Conservation (phyloP, 225 moss, liverwort and hornwort genomes). For the Ulota crispa region DNA sequence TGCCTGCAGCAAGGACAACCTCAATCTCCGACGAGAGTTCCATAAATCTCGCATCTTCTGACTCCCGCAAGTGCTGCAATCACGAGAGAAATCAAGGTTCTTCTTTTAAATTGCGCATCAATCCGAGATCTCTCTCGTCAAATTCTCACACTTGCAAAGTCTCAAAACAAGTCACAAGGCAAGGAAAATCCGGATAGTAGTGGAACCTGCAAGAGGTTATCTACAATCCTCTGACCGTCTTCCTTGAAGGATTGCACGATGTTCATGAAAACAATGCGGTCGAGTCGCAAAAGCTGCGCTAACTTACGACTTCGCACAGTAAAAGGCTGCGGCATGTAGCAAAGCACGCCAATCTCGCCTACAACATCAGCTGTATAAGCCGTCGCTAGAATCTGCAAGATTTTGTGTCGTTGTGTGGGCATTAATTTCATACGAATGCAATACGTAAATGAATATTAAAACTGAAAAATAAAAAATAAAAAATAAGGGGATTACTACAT, state of each 20-base stretch:
- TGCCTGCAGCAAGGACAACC: constrained; percentile 41
- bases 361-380: constrained; percentile 39
- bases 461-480: background rate
- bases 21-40: constrained; percentile 50
- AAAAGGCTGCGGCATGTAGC: constrained; percentile 74
- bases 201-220: constrained; percentile 64
- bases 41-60: constrained; percentile 31
- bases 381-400: constrained; percentile 27
- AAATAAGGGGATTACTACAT: background rate
- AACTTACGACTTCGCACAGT: constrained; percentile 60
- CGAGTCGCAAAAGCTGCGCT: constrained; percentile 59
- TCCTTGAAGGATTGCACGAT: constrained; percentile 61
- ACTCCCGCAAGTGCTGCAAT: constrained; percentile 51
- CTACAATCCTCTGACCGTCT: constrained; percentile 64
- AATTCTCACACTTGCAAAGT: background rate
- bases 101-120: background rate
- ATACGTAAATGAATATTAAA: background rate
- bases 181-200: background rate
- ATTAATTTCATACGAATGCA: background rate
- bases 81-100: background rate
- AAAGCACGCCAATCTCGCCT: constrained; percentile 73
- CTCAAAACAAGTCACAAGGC: background rate
- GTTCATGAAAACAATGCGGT: constrained; percentile 51
- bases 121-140: background rate
- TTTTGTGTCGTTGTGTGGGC: background rate